Evolutionary conservation across 805 yeast genomes (phyloP), one percentile per base, ranked within the genome.

Genomic region (Monosporozyma servazzii): DNA sequence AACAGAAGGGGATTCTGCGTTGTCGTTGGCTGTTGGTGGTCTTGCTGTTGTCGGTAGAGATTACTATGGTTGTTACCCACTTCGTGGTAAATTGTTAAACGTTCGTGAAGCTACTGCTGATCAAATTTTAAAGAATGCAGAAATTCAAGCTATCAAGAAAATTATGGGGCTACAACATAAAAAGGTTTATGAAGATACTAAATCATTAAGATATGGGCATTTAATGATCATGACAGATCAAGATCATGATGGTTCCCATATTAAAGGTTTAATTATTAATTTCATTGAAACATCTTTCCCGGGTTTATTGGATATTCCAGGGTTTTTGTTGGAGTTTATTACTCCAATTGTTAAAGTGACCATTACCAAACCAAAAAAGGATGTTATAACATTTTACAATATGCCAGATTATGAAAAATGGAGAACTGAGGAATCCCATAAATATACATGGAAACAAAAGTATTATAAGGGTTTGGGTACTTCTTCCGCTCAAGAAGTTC

Each of bases 171-270:
- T 93, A 51, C 96, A 90, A 67, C 99, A 93, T 70, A 88, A 86
- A 61, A 91, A 88, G 70, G 75, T 74, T 43, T 93, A 93, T 65
- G 82, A 81, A 20, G 84, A 82, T 56, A 74, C 86, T 15, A 78
- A 79, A 52, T 81, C 84, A 3, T 73, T 93, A 55, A 81, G 99
- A 66, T 93, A 93, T 64, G 99, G 99, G 37, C 96, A 89, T 66
- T 78, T 93, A 48, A 93, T 93, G 98, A 89, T 93, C 65, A 93
- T 93, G 98, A 89, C 99, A 6, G 99, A 93, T 85, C 99, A 93
- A 71, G 99, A 93, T 88, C 96, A 90, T 60, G 99, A 93, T 76
- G 99, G 99, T 54, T 86, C 96, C 17, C 99, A 93, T 73, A 93
- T 93, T 67, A 93, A 93, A 66, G 99, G 99, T 57, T 77, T 93